These are phyloP conservation scores for Albizia julibrissin DNA, from an alignment of 306 rosid genomes.

Conservation along the genomic window DNA sequence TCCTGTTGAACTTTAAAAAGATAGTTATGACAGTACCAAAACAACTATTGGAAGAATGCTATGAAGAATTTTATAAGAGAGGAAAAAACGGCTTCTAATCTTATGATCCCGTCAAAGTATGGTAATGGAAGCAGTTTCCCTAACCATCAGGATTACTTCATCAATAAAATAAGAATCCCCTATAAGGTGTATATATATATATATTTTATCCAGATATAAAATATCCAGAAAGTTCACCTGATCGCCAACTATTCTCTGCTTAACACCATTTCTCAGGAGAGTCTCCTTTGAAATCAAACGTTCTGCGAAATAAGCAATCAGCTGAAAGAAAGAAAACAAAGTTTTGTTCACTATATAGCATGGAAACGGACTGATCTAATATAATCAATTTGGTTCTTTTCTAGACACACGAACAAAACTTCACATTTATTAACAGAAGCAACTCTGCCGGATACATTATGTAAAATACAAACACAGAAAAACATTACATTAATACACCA, in stretches of 20 bases:
- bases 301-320: conserved; percentile 68
- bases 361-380: conserved; percentile 14
- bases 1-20: background rate
- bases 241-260: conserved; percentile 61
- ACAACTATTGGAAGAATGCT: background rate
- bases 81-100: background rate
- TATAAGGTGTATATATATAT: background rate
- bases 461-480: background rate
- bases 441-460: background rate
- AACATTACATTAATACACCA: background rate
- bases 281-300: conserved; percentile 73
- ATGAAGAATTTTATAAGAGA: conserved; percentile 6
- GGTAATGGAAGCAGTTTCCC: conserved; percentile 18
- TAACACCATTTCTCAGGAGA: conserved; percentile 69
- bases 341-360: conserved; percentile 29
- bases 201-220: conserved; percentile 13
- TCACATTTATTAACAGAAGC: background rate
- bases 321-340: conserved; percentile 56
- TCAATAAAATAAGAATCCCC: background rate
- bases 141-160: conserved; percentile 1
- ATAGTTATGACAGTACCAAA: conserved; percentile 8
- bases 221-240: conserved; percentile 58
- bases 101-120: background rate
- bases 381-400: background rate
- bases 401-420: background rate